Conservation (phyloP, 306 rosid species). For the Prunus mongolica region DNA sequence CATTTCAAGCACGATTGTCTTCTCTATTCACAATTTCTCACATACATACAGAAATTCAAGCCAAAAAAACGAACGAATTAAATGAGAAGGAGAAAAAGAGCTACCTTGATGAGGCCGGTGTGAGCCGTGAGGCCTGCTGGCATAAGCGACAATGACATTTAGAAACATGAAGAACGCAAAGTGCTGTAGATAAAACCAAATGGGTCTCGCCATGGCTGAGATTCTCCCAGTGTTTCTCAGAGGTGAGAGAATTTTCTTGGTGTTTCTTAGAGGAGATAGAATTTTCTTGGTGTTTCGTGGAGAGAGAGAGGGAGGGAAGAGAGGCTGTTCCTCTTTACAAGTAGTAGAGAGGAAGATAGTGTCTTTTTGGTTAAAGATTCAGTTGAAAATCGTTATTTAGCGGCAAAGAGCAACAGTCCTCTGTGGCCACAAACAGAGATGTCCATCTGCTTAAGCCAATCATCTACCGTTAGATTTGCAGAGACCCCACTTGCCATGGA, state of each 20-base stretch:
- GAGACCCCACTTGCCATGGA: neutral
- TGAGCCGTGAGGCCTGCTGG: neutral
- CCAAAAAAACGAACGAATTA: neutral
- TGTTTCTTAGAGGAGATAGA: slow-evolving; percentile 1
- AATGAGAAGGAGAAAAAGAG: neutral
- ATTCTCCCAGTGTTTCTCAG: slow-evolving; percentile 14
- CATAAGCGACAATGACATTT: neutral
- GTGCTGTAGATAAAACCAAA: neutral
- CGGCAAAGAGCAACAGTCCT: neutral
- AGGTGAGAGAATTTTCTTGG: slow-evolving; percentile 3
- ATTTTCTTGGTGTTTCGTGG: slow-evolving; percentile 17
- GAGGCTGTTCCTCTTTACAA: neutral
- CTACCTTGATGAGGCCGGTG: slow-evolving; percentile 24
- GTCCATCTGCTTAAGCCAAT: neutral
- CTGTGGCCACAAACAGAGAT: neutral
- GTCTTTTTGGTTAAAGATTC: neutral
- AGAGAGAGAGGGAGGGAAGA: neutral
- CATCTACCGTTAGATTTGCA: neutral
- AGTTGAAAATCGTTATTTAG: slow-evolving; percentile 5
- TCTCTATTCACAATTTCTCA: neutral
- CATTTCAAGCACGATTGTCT: neutral
- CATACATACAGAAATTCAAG: neutral
- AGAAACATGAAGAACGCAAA: slow-evolving; percentile 7
- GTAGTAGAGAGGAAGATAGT: neutral
- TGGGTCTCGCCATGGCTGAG: slow-evolving; percentile 20